Evolutionary conservation across 305 asterid species (phyloP), one percentile per base, ranked within the genome.

Genomic region (Withania somnifera): DNA sequence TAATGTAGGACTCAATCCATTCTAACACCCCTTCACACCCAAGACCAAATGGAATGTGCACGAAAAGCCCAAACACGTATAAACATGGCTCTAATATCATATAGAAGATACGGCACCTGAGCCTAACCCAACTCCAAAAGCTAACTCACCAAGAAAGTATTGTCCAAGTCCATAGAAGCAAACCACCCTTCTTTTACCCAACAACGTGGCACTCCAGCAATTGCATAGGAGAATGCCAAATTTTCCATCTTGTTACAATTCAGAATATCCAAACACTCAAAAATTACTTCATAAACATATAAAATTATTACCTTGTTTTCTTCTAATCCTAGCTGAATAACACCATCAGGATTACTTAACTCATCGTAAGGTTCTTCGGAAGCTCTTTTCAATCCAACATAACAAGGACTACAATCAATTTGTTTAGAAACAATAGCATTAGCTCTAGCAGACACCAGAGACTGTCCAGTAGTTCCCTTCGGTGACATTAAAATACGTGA

Each of bases 241-340:
- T 61, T 13, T 61, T 61, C 20, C 40, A 26, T 60, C 13, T 26
- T 60, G 36, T 26, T 38, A 60, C 38, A 26, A 11, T 42, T 71
- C 79, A 71, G 45, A 0, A 71, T 24, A 71, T 2, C 40, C 79
- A 24, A 45, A 45, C 14, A 26, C 19, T 71, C 79, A 45, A 45
- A 69, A 58, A 4, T 1, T 15, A 10, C 6, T 51, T 17, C 3
- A 3, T 1, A 22, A 56, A 30, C 45, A 9, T 19, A 17, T 9
- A 68, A 40, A 78, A 61, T 34, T 78, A 90, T 82, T 88, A 91
- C 95, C 86, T 86, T 87, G 68, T 89, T 89, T 78, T 91, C 90
- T 84, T 88, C 90, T 66, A 88, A 84, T 7, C 92, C 89, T 63
- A 92, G 91, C 76, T 92, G 92, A 85, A 92, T 92, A 54, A 90